phyloP scores from a whole-genome alignment of 768 basidiomycete species.

The Psilocybe azurescens region DNA sequence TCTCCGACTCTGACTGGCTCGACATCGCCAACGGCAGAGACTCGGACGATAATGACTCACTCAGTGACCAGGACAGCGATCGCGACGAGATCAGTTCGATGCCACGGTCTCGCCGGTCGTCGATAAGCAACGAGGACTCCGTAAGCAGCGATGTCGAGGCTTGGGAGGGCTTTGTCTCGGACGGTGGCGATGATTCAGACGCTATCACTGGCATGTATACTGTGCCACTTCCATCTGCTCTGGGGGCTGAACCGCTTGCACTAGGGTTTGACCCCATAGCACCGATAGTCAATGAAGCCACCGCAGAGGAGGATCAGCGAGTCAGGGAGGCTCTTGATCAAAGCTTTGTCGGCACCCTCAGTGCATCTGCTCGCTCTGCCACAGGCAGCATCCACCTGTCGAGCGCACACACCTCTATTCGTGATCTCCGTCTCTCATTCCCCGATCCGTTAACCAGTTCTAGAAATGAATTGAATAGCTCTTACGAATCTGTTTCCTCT shows the following conservation, averaged over 20 bases:
- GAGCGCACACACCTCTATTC: conserved; percentile 63
- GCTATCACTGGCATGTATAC: conserved; percentile 38
- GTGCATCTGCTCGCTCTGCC: conserved; percentile 72
- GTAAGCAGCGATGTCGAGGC: conserved; percentile 72
- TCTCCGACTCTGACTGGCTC: conserved; percentile 87
- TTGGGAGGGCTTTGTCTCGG: conserved; percentile 81
- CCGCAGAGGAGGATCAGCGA: conserved; percentile 60
- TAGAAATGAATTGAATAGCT: conserved; percentile 61
- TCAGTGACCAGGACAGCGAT: conserved; percentile 66
- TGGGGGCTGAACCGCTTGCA: conserved; percentile 34
- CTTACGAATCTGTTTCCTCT: conserved; percentile 57
- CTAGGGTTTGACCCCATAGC: conserved; percentile 33
- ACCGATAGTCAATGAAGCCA: conserved; percentile 43
- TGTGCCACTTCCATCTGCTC: conserved; percentile 32
- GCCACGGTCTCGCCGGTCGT: conserved; percentile 71
- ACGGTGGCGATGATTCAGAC: conserved; percentile 46
- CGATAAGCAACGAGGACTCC: conserved; percentile 72
- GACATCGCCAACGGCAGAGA: conserved; percentile 74
- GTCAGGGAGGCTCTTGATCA: conserved; percentile 81
- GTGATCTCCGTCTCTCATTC: conserved; percentile 81
- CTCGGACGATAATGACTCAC: conserved; percentile 75
- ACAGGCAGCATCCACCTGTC: conserved; percentile 39
- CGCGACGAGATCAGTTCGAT: conserved; percentile 57
- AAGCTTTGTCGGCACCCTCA: conserved; percentile 82
- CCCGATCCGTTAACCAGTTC: conserved; percentile 83